These are phyloP conservation scores for Pezicula radicicola DNA, from an alignment of 2,329 filamentous ascomycete species.

Conservation along the genomic window DNA sequence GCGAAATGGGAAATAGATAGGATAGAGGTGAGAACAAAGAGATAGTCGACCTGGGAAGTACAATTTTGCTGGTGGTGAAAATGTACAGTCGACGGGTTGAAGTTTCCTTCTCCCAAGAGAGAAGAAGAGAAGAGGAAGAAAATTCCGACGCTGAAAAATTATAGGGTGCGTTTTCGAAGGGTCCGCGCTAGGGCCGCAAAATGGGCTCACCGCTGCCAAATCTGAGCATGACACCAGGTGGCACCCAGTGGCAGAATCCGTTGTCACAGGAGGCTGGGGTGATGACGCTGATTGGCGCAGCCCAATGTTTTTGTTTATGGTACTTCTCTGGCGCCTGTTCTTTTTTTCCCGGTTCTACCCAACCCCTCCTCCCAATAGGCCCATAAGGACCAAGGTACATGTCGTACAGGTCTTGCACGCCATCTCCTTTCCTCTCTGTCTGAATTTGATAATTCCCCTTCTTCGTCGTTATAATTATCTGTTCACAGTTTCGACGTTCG, in stretches of 20 bases:
- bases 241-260: too few species aligned
- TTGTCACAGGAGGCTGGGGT: too few species aligned
- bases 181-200: background rate
- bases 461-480: conserved; percentile 7
- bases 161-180: background rate
- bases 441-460: conserved; percentile 10
- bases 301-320: conserved; percentile 1
- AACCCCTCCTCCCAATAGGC: conserved; percentile 1
- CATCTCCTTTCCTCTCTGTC: background rate
- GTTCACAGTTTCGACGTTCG: conserved; percentile 7
- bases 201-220: background rate
- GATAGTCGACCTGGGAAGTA: conserved; percentile 35
- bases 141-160: conserved; percentile 6
- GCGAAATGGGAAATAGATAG: conserved; percentile 29
- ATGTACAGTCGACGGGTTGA: conserved; percentile 57
- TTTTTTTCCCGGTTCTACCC: background rate
- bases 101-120: conserved; percentile 54
- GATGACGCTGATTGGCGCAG: background rate
- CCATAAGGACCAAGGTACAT: too few species aligned
- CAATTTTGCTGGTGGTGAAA: conserved; percentile 32
- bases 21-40: conserved; percentile 21
- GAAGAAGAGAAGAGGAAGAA: conserved; percentile 30
- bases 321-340: too few species aligned
- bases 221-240: too few species aligned
- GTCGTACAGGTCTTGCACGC: too few species aligned